Base-by-base conservation (phyloP, 805 yeast species). In the Schwanniomyces occidentalis region DNA sequence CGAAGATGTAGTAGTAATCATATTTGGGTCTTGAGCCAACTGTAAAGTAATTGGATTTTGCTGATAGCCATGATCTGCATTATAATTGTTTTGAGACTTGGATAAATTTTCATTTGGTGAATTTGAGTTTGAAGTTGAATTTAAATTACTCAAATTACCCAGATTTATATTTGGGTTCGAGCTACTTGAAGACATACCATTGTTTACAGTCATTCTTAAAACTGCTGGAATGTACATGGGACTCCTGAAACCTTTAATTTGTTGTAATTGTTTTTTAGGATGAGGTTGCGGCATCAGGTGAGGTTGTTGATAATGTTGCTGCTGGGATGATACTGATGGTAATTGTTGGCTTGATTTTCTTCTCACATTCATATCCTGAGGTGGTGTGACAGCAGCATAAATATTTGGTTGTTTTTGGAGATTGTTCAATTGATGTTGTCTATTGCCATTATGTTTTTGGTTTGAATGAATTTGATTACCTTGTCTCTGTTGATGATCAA, bases 141-240 rank as follows among this genome's bases (percentile, higher is more conserved):
- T 15, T 3, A 15, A 16, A 5, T 26, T 24, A 13, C 34, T 20
- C 3, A 13, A 23, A 18, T 4, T 14, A 25, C n/a, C 13, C 16
- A n/a, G 8, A n/a, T 21, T n/a, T n/a, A 15, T 17, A 9, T 20
- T 21, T 5, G 32, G 21, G 13, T 28, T 14, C 8, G 26, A 22
- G 16, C 18, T 19, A 6, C 17, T 20, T 22, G 34, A 21, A 15
- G 26, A 14, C 17, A 9, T 9, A 7, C 14, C 12, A 12, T 13
- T 17, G 9, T 34, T 51, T 8, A 42, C 24, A 38, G 70, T 46
- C 86, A 46, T 73, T 17, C 74, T 49, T 34, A 90, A 67, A 8
- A 90, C 98, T 0, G 96, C 96, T 0, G 98, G 98, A 0, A 85
- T 71, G 51, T 88, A 90, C 66, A 90, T 66, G 7, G 97, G 96